These are phyloP conservation scores for Protomyces arabidopsidicola DNA, from an alignment of 1,139 yeast genomes.

Conservation along the genomic window DNA sequence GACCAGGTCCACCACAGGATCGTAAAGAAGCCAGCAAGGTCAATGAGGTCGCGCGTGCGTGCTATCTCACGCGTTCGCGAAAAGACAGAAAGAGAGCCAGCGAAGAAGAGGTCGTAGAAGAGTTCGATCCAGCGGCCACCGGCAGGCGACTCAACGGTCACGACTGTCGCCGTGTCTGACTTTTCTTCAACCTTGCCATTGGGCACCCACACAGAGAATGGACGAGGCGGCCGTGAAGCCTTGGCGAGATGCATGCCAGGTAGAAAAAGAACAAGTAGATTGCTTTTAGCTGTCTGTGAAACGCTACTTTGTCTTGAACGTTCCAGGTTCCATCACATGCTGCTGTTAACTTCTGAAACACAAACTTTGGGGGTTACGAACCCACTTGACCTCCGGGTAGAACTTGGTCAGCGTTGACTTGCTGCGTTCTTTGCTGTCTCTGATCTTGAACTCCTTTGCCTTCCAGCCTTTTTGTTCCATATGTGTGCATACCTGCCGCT, in stretches of 20 bases:
- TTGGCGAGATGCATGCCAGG: neutral
- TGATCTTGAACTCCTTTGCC: slow-evolving; percentile 16
- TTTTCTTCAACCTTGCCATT: neutral
- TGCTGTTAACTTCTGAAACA: neutral
- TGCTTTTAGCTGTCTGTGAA: neutral
- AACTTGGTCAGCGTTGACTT: slow-evolving; percentile 18
- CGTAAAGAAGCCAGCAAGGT: slow-evolving; percentile 21
- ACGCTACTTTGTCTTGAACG: neutral
- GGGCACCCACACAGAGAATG: neutral
- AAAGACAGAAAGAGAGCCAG: slow-evolving; percentile 14
- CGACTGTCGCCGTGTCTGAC: neutral
- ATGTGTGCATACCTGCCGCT: slow-evolving; percentile 6
- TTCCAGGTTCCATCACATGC: neutral
- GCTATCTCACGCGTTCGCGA: slow-evolving; percentile 16
- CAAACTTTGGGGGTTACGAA: neutral
- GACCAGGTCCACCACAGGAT: slow-evolving; percentile 27
- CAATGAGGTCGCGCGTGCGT: slow-evolving; percentile 5
- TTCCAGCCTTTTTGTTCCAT: slow-evolving; percentile 21
- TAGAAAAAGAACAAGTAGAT: neutral
- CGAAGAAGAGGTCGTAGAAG: slow-evolving; percentile 24
- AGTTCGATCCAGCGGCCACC: slow-evolving; percentile 25
- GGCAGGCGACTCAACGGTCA: neutral
- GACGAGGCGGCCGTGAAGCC: neutral
- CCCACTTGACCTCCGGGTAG: slow-evolving; percentile 24
- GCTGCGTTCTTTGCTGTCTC: slow-evolving; percentile 4